Conservation (phyloP, 2,329 filamentous ascomycete genomes). For the Orbilia javanica region DNA sequence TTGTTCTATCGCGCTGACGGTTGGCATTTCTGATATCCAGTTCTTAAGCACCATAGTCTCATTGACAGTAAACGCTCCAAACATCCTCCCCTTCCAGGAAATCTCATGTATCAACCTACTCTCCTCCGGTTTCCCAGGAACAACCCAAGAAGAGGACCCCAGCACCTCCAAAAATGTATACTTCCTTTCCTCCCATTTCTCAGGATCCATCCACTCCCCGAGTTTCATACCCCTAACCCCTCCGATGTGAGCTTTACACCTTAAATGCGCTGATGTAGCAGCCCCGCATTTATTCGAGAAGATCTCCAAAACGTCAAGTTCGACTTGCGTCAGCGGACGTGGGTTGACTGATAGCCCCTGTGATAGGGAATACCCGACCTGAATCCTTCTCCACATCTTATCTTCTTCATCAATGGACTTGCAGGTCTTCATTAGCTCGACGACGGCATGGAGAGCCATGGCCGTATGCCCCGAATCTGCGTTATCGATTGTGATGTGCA, state of each 20-base stretch:
- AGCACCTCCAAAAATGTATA: constrained; percentile 65
- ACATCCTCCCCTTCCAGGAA: constrained; percentile 69
- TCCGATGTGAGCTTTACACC: constrained; percentile 65
- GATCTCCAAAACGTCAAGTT: constrained; percentile 28
- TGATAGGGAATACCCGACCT: constrained; percentile 66
- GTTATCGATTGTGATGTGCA: constrained; percentile 70
- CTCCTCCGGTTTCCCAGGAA: constrained; percentile 65
- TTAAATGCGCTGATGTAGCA: constrained; percentile 66
- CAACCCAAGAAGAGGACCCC: constrained; percentile 66
- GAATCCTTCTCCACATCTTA: constrained; percentile 63
- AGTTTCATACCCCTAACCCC: constrained; percentile 63
- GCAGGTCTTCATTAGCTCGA: constrained; percentile 65
- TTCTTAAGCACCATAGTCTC: constrained; percentile 65
- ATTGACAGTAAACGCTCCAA: constrained; percentile 68
- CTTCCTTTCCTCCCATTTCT: constrained; percentile 63
- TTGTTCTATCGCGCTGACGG: constrained; percentile 27
- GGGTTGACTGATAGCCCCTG: constrained; percentile 58
- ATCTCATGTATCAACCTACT: constrained; percentile 67
- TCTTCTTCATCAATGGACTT: constrained; percentile 60
- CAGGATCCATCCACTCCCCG: constrained; percentile 66
- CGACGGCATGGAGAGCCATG: constrained; percentile 66
- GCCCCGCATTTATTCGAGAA: constrained; percentile 65
- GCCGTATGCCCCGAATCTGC: constrained; percentile 68
- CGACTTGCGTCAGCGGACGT: background rate
- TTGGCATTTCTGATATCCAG: constrained; percentile 66